These are phyloP conservation scores for Juglanconis sp. DNA, from an alignment of 2,329 filamentous ascomycete genomes.

Conservation along the genomic window DNA sequence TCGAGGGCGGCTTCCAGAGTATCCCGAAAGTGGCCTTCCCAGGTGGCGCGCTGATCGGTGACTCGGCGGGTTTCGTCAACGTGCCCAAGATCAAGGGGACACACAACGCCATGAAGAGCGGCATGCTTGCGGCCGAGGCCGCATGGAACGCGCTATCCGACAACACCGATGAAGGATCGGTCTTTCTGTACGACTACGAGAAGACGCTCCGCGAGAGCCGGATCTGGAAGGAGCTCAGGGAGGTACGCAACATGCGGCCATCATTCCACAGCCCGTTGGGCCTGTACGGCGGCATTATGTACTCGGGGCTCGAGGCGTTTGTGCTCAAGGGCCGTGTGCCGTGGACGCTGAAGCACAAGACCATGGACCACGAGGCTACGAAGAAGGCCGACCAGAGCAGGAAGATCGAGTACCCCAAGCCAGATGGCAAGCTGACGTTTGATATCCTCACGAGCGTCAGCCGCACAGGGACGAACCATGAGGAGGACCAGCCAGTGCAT, in stretches of 20 bases:
- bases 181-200: conserved; percentile 95
- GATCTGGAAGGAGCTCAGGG: conserved; percentile 92
- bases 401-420: conserved; percentile 96
- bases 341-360: conserved; percentile 88
- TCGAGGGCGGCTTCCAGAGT: conserved; percentile 95
- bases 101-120: conserved; percentile 95
- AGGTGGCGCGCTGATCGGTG: conserved; percentile 90
- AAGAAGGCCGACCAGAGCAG: conserved; percentile 73
- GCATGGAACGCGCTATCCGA: conserved; percentile 71
- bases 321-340: conserved; percentile 80
- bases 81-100: conserved; percentile 98
- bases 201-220: conserved; percentile 77
- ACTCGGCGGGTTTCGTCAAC: conserved; percentile 95
- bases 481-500: conserved; percentile 97
- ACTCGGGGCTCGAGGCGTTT: conserved; percentile 90
- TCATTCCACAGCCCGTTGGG: conserved; percentile 88
- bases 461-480: conserved; percentile 94
- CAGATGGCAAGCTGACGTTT: conserved; percentile 90
- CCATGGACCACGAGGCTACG: conserved; percentile 73
- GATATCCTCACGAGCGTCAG: conserved; percentile 95
- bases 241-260: conserved; percentile 96
- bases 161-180: conserved; percentile 57
- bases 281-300: conserved; percentile 83
- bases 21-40: conserved; percentile 97
- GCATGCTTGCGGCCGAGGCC: conserved; percentile 93